Evolutionary conservation across 108 stramenopile species (phyloP), one percentile per base, ranked within the genome.

Genomic region (Conticribra guillardii): DNA sequence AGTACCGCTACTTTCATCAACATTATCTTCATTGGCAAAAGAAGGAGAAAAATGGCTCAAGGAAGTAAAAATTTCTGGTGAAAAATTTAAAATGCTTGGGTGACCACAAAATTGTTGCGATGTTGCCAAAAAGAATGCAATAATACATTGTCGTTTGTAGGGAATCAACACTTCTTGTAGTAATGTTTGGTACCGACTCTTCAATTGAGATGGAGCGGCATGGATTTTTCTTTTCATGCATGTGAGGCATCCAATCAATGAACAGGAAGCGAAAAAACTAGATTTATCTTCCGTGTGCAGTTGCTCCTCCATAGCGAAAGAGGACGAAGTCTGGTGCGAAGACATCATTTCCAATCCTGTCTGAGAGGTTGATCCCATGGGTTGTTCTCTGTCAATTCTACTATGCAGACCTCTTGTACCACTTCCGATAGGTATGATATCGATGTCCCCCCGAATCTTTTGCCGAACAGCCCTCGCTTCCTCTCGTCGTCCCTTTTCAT

Each of bases 21-120:
- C 37, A 34, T 61, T 56, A 33, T 64, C 18, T 15, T 37, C 32
- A n/a, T n/a, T n/a, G n/a, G n/a, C n/a, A n/a, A n/a, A n/a, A n/a
- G n/a, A n/a, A n/a, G n/a, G n/a, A n/a, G n/a, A n/a, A n/a, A n/a
- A n/a, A n/a, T n/a, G 37, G 51, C 22, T 45, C 59, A 16, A 68
- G 44, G 24, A 71, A 47, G 7, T 78, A 41, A 56, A 91, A 87
- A 91, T 91, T 26, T 74, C 69, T 8, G 90, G 82, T 27, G 90
- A 84, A 61, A 79, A 91, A 55, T 76, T 91, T 47, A 91, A 67
- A 7, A 91, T 78, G 62, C 55, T 84, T 0, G 87, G 78, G 69
- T 91, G 90, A 14, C 90, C 90, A 73, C 87, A 88, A 58, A 91
- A 84, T 76, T 91, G 87, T 61, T 91, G 90, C 44, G 73, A 72